Conservation (phyloP, 768 basidiomycete species). For the Boletus pseudopeckii region DNA sequence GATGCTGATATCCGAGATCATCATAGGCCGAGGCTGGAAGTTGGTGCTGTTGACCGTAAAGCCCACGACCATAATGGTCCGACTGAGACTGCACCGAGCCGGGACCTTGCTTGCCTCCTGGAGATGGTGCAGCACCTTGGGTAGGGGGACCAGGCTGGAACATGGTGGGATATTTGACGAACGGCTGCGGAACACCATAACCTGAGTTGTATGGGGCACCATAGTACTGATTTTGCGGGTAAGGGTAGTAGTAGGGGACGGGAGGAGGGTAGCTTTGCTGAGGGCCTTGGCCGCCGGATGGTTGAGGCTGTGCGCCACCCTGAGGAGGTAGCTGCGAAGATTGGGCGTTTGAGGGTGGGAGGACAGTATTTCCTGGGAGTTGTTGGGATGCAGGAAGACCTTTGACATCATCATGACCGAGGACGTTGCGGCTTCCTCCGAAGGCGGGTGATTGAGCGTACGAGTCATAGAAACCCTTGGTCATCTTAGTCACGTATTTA, state of each 20-base stretch:
- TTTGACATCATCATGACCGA: conserved; percentile 77
- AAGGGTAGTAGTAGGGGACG: conserved; percentile 58
- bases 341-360: conserved; percentile 53
- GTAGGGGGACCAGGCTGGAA: conserved; percentile 71
- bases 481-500: conserved; percentile 15
- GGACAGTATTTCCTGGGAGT: conserved; percentile 46
- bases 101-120: conserved; percentile 63
- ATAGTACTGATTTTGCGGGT: conserved; percentile 76
- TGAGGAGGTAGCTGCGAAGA: conserved; percentile 51
- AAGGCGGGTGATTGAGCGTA: conserved; percentile 66
- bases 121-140: conserved; percentile 61
- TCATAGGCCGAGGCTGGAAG: conserved; percentile 49
- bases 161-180: conserved; percentile 75
- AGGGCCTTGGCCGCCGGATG: conserved; percentile 57
- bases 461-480: conserved; percentile 73
- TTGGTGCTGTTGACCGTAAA: conserved; percentile 59
- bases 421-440: conserved; percentile 52
- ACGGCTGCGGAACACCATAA: conserved; percentile 59
- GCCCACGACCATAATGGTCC: conserved; percentile 59
- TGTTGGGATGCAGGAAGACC: conserved; percentile 59
- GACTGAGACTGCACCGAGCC: conserved; percentile 48
- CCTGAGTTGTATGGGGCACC: conserved; percentile 64
- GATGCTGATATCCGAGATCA: conserved; percentile 53
- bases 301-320: conserved; percentile 51
- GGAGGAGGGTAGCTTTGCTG: conserved; percentile 68